phyloP scores from a whole-genome alignment of 139 green algal species.

The Marvania coccoides region DNA sequence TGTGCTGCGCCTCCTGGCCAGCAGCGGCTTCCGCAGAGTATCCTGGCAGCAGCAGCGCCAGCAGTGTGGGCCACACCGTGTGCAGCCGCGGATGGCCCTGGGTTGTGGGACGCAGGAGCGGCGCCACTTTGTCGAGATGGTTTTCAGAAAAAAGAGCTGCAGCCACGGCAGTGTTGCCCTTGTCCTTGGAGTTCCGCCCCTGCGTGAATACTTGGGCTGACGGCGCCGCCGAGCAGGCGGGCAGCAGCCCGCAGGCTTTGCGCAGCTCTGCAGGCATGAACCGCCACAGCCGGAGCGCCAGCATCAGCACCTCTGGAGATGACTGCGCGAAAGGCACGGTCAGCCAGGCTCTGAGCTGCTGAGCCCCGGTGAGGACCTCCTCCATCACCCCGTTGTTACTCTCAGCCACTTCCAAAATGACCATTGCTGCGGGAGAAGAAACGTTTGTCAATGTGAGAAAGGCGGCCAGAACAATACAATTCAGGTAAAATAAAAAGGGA shows the following conservation, averaged over 20 bases:
- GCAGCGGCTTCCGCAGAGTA: conserved; percentile 21
- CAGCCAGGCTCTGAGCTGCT: conserved; percentile 8
- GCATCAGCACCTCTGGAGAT: conserved; percentile 30
- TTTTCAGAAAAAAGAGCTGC: conserved; percentile 35
- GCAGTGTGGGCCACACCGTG: conserved; percentile 51
- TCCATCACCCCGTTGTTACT: not conserved
- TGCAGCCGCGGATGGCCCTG: conserved; percentile 54
- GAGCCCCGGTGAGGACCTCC: not conserved
- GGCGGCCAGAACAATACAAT: too few species aligned
- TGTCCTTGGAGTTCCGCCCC: not conserved
- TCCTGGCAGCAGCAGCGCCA: conserved; percentile 61
- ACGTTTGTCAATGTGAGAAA: not conserved
- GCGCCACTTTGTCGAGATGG: conserved; percentile 42
- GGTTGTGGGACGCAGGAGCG: conserved; percentile 33
- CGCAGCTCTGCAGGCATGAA: conserved; percentile 32
- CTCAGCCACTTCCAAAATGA: conserved; percentile 41
- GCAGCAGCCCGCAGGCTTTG: conserved; percentile 37
- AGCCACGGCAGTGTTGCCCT: conserved; percentile 17
- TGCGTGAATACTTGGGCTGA: conserved; percentile 18
- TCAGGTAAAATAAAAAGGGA: too few species aligned
- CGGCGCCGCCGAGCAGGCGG: conserved; percentile 14
- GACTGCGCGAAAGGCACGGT: not conserved
- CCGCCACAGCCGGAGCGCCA: conserved; percentile 63
- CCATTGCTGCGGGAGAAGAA: conserved; percentile 2
- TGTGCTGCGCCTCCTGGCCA: conserved; percentile 5